Evolutionary conservation across 78 protist species (phyloP).

Genomic region (Speleostelium caveatum): DNA sequence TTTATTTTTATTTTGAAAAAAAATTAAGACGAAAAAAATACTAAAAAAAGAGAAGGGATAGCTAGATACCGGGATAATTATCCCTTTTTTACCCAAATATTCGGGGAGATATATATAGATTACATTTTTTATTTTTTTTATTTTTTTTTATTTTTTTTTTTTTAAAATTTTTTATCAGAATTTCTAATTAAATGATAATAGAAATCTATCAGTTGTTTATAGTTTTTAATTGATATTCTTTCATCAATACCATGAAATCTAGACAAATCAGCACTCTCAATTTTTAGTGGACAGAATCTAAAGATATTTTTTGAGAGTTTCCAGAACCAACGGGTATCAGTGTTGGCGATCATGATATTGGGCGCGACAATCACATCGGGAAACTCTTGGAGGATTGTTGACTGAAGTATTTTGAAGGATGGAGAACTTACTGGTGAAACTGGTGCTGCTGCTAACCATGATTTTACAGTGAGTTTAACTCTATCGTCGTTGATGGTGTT

Average conservation of each 20-base stretch:
- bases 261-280: conserved; percentile 16
- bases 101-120: too few relatives aligned
- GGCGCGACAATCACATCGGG: conserved; percentile 71
- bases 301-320: conserved; percentile 36
- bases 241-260: conserved; percentile 75
- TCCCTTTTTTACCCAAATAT: too few relatives aligned
- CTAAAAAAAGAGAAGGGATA: too few relatives aligned
- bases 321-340: conserved; percentile 65
- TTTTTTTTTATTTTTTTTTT: too few relatives aligned
- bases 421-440: conserved; percentile 27
- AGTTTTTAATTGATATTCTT: conserved; percentile 52
- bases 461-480: not conserved
- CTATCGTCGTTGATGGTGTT: conserved; percentile 40
- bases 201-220: conserved; percentile 64
- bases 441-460: conserved; percentile 38
- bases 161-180: conserved; percentile 40
- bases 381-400: conserved; percentile 65
- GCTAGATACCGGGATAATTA: too few relatives aligned
- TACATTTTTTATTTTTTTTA: too few relatives aligned
- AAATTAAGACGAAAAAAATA: too few relatives aligned
- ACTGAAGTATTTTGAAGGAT: conserved; percentile 46
- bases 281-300: conserved; percentile 58
- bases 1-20: too few relatives aligned
- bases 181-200: conserved; percentile 72
- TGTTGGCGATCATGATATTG: conserved; percentile 59